Percentiles rank a stretch among this genome's conserved stretches.
phyloP scores from a whole-genome alignment of 1,139 yeast genomes.

The Kodamaea ohmeri region DNA sequence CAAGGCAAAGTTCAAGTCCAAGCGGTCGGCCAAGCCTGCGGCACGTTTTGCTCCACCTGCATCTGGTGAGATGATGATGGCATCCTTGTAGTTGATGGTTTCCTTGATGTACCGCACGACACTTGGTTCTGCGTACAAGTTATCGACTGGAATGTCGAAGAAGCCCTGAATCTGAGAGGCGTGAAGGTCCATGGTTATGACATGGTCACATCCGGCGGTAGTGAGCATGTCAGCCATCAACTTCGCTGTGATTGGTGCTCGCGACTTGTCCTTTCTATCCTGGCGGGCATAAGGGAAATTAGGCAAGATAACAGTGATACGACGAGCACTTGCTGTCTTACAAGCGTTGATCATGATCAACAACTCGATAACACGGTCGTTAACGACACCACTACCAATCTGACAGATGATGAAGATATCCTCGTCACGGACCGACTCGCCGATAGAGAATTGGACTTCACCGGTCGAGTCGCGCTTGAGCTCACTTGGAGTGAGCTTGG shows the following conservation, averaged over 20 bases:
- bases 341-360: slow-evolving; percentile 94
- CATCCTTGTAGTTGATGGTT: slow-evolving; percentile 56
- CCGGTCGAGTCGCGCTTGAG: slow-evolving; percentile 70
- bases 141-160: slow-evolving; percentile 94
- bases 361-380: slow-evolving; percentile 83
- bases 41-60: slow-evolving; percentile 88
- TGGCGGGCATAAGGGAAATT: slow-evolving; percentile 97
- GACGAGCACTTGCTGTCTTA: slow-evolving; percentile 90
- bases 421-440: slow-evolving; percentile 95
- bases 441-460: slow-evolving; percentile 52
- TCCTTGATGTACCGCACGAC: slow-evolving; percentile 86
- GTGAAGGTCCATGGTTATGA: slow-evolving; percentile 95
- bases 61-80: slow-evolving; percentile 90
- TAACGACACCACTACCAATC: slow-evolving; percentile 89
- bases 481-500: slow-evolving; percentile 56
- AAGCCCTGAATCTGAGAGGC: slow-evolving; percentile 98
- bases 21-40: slow-evolving; percentile 73
- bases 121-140: slow-evolving; percentile 92
- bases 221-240: slow-evolving; percentile 92
- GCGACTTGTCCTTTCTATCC: slow-evolving; percentile 91
- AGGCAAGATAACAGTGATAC: slow-evolving; percentile 93
- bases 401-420: slow-evolving; percentile 84
- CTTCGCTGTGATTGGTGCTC: slow-evolving; percentile 98
- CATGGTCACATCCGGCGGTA: slow-evolving; percentile 96
- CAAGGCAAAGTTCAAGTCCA: slow-evolving; percentile 74